Base-by-base conservation (phyloP, 257 asterid species). In the Phtheirospermum japonicum region DNA sequence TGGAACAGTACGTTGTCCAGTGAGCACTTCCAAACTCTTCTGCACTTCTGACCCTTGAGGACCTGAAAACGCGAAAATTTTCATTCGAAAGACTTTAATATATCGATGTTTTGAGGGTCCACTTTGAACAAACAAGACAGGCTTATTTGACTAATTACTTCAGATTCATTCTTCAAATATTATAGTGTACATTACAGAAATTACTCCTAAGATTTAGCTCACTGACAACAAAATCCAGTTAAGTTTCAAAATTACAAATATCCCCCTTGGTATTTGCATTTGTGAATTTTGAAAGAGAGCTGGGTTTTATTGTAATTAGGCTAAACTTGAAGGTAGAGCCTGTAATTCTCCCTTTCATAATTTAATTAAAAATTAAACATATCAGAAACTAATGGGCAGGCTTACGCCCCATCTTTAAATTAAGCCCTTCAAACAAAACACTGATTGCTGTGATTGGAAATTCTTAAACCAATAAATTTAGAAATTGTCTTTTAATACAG, bases 1-100 rank as follows among this genome's bases (percentile, higher is more conserved):
- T 5, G 99, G 99, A 49, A 93, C 99, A 0, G 99, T 93, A 64
- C 70, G 78, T 46, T 93, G 99, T 66, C 97, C 97, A 13, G 97
- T 87, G 46, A 93, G 84, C 73, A 75, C 79, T 73, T 83, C 91
- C 65, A 89, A 78, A 50, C 82, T 83, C 80, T 71, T 83, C 87
- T 89, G 95, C 75, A 89, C 60, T 57, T 87, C 83, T 19, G 82
- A 75, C 55, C 97, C 97, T 79, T 85, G 83, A 66, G 91, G 68
- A 46, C 99, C 99, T 93, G 83, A 66, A 82, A 72, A 51, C 0
- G 11, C 57, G 62, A 64, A 48, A 17, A 7, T 4, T 23, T 23
- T 23, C 28, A 23, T 23, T 23, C 3, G 28, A 23, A 23, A 23
- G 28, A 23, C 1, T 1, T 1, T 1, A 23, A 23, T 23, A 23